Evolutionary conservation across 1,139 yeast genomes (phyloP).

Genomic region (Candida sojae): DNA sequence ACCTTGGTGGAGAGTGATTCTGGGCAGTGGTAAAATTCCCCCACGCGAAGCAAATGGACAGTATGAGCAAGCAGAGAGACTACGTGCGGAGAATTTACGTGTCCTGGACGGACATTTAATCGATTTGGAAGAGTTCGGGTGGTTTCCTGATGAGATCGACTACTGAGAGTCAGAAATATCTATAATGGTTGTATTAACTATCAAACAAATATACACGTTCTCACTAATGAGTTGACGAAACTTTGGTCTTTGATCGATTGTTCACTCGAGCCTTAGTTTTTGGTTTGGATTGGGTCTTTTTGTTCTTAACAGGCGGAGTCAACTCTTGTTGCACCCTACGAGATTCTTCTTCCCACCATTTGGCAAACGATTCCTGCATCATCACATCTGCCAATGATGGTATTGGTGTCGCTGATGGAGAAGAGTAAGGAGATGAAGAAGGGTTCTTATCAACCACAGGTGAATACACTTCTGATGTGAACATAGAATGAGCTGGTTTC

Average conservation of each 20-base stretch:
- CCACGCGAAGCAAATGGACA: slow-evolving; percentile 50
- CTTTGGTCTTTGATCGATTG: background rate
- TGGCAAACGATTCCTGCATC: slow-evolving; percentile 61
- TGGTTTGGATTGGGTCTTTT: background rate
- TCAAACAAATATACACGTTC: background rate
- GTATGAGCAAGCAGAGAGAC: slow-evolving; percentile 44
- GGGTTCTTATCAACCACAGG: too few species aligned
- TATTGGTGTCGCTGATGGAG: background rate
- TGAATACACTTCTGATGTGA: too few species aligned
- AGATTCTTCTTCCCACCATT: slow-evolving; percentile 82
- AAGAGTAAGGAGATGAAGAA: background rate
- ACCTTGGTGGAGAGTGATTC: slow-evolving; percentile 85
- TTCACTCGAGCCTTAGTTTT: background rate
- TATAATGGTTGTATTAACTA: background rate
- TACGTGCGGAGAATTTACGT: slow-evolving; percentile 52
- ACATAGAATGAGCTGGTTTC: background rate
- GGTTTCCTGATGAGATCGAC: slow-evolving; percentile 63
- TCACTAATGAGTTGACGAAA: background rate
- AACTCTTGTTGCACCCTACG: slow-evolving; percentile 55
- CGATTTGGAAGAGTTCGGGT: slow-evolving; percentile 52
- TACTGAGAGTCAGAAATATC: slow-evolving; percentile 9
- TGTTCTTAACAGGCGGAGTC: slow-evolving; percentile 12
- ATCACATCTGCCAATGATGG: slow-evolving; percentile 32
- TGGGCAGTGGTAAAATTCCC: slow-evolving; percentile 62
- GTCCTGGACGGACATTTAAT: slow-evolving; percentile 43